These are phyloP conservation scores for Canavalia ensiformis DNA, from an alignment of 306 rosid species.

Conservation along the genomic window DNA sequence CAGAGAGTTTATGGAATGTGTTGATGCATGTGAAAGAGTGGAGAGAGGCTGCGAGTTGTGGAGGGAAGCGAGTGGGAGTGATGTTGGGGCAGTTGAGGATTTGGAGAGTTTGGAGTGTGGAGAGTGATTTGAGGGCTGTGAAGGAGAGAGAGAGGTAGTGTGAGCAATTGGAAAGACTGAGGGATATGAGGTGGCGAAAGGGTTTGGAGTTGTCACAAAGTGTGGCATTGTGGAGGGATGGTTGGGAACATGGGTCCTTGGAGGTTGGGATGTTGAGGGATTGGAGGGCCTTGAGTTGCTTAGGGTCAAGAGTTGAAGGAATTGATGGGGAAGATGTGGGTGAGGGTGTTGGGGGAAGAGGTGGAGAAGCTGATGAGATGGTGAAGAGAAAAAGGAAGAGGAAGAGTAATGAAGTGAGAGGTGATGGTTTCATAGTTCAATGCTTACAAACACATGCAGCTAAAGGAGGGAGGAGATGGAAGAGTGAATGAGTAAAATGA, in stretches of 20 bases:
- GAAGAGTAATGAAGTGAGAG: conserved; percentile 37
- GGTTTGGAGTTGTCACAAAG: conserved; percentile 80
- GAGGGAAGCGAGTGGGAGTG: conserved; percentile 73
- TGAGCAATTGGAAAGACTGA: conserved; percentile 74
- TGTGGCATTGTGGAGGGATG: conserved; percentile 65
- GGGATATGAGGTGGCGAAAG: conserved; percentile 76
- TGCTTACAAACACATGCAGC: neutral
- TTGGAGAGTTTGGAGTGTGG: conserved; percentile 73
- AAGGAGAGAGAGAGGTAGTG: conserved; percentile 66
- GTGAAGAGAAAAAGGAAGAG: conserved; percentile 13
- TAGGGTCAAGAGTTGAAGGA: conserved; percentile 70
- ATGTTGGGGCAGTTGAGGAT: conserved; percentile 75
- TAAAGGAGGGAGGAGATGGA: neutral
- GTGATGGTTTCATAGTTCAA: conserved; percentile 39
- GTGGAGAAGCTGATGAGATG: conserved; percentile 30
- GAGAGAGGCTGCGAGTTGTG: conserved; percentile 70
- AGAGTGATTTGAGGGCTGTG: conserved; percentile 87
- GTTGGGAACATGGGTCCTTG: conserved; percentile 70
- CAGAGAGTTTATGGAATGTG: conserved; percentile 66
- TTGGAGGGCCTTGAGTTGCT: conserved; percentile 72
- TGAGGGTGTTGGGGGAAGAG: conserved; percentile 37
- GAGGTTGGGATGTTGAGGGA: conserved; percentile 85
- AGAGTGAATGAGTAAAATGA: conserved; percentile 15
- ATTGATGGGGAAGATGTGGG: conserved; percentile 36
- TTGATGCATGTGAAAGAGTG: conserved; percentile 71